phyloP scores from a whole-genome alignment of 2,329 filamentous ascomycete genomes.

The Pseudogymnoascus sp. region DNA sequence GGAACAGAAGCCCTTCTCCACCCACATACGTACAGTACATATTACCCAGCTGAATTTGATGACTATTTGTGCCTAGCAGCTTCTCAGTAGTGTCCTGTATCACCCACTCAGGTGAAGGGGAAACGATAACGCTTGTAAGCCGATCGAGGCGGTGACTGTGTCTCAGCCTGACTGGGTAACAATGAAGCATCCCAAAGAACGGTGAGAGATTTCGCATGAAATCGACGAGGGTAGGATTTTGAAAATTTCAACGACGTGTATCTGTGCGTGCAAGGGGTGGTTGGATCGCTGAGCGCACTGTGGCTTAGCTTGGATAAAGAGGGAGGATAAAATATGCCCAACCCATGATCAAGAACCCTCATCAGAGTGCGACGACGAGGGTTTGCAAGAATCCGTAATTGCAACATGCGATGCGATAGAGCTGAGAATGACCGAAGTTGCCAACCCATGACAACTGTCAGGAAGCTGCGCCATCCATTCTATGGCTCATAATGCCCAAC shows the following conservation, averaged over 20 bases:
- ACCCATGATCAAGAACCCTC: not conserved
- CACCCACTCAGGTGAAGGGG: slow-evolving; percentile 1
- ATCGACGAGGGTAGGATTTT: not conserved
- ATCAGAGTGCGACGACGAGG: slow-evolving; percentile 1
- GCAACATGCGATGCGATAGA: slow-evolving; percentile 2
- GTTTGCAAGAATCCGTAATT: slow-evolving; percentile 1
- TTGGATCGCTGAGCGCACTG: not conserved
- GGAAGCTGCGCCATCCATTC: not conserved
- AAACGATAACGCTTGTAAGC: slow-evolving; percentile 5
- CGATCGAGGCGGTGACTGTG: slow-evolving; percentile 7
- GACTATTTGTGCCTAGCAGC: not conserved
- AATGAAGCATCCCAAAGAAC: slow-evolving; percentile 4
- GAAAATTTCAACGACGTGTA: slow-evolving; percentile 2
- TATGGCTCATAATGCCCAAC: slow-evolving; percentile 6
- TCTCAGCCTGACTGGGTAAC: slow-evolving; percentile 6
- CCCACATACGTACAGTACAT: slow-evolving; percentile 6
- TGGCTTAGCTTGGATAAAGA: slow-evolving; percentile 5
- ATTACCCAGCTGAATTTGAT: not conserved
- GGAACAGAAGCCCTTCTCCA: slow-evolving; percentile 5
- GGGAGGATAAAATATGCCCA: slow-evolving; percentile 4
- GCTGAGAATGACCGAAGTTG: not conserved
- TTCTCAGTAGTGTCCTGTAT: not conserved
- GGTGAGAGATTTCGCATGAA: slow-evolving; percentile 4
- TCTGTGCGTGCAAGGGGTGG: not conserved
- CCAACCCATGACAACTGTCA: not conserved